These are phyloP conservation scores for Cucurbita maxima DNA, from an alignment of 306 rosid genomes.

Conservation along the genomic window DNA sequence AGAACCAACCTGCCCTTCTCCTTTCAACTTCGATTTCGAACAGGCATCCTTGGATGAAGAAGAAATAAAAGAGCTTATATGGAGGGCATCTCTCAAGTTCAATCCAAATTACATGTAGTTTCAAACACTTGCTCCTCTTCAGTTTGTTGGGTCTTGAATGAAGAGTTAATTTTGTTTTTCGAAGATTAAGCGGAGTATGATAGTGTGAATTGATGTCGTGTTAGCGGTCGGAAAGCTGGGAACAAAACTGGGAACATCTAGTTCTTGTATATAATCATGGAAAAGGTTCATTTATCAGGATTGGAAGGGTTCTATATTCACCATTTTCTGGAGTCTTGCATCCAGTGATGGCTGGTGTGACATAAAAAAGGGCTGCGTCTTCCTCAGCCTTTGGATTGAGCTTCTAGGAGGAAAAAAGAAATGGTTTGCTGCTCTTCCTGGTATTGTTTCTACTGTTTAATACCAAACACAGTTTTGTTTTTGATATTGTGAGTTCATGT, in stretches of 20 bases:
- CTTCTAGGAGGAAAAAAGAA: background rate
- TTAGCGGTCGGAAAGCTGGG: background rate
- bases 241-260: background rate
- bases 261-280: background rate
- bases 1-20: constrained; percentile 76
- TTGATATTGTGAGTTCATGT: background rate
- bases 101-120: constrained; percentile 23
- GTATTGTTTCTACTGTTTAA: background rate
- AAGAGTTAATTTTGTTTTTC: constrained; percentile 12
- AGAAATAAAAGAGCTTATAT: constrained; percentile 84
- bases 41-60: constrained; percentile 64
- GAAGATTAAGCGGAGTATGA: background rate
- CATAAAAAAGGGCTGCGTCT: background rate
- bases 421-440: background rate
- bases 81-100: constrained; percentile 59
- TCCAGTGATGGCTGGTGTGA: background rate
- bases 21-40: constrained; percentile 74
- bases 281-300: background rate
- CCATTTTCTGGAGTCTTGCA: background rate
- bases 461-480: background rate
- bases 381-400: background rate
- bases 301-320: background rate
- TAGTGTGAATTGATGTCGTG: background rate
- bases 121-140: background rate
- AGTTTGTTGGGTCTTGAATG: background rate